These are phyloP conservation scores for Pterocarpus santalinus DNA, from an alignment of 306 rosid genomes.

Conservation along the genomic window DNA sequence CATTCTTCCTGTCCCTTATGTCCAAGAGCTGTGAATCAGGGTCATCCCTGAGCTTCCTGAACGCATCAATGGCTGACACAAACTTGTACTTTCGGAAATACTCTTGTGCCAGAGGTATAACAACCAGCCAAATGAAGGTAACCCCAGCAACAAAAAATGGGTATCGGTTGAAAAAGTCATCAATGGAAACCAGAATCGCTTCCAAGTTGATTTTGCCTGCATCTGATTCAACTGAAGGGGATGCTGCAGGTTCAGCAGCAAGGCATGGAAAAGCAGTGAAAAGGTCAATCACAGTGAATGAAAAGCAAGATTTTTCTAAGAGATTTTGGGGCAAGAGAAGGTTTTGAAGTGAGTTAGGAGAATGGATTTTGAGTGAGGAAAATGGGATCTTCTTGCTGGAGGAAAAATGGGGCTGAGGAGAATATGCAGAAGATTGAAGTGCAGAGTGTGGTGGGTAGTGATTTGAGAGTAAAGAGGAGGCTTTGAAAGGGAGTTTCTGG, in stretches of 20 bases:
- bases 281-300: slow-evolving; percentile 53
- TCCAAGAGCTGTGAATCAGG: slow-evolving; percentile 75
- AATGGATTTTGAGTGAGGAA: slow-evolving; percentile 24
- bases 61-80: slow-evolving; percentile 79
- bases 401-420: slow-evolving; percentile 41
- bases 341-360: slow-evolving; percentile 40
- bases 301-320: slow-evolving; percentile 38
- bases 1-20: slow-evolving; percentile 71
- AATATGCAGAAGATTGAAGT: slow-evolving; percentile 40
- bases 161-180: slow-evolving; percentile 71
- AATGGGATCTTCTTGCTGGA: slow-evolving; percentile 32
- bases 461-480: slow-evolving; percentile 53
- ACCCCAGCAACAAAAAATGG: slow-evolving; percentile 90
- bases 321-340: slow-evolving; percentile 36
- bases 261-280: slow-evolving; percentile 61
- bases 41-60: slow-evolving; percentile 73
- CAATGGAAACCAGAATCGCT: slow-evolving; percentile 66
- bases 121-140: slow-evolving; percentile 84
- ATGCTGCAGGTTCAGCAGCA: slow-evolving; percentile 60
- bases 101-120: slow-evolving; percentile 65
- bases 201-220: slow-evolving; percentile 77
- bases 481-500: slow-evolving; percentile 52
- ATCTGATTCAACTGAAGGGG: slow-evolving; percentile 52
- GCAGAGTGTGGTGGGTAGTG: slow-evolving; percentile 35
- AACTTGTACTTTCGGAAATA: slow-evolving; percentile 76